These are phyloP conservation scores for Boletus coffeatus DNA, from an alignment of 1,284 basidiomycete species.

Conservation along the genomic window DNA sequence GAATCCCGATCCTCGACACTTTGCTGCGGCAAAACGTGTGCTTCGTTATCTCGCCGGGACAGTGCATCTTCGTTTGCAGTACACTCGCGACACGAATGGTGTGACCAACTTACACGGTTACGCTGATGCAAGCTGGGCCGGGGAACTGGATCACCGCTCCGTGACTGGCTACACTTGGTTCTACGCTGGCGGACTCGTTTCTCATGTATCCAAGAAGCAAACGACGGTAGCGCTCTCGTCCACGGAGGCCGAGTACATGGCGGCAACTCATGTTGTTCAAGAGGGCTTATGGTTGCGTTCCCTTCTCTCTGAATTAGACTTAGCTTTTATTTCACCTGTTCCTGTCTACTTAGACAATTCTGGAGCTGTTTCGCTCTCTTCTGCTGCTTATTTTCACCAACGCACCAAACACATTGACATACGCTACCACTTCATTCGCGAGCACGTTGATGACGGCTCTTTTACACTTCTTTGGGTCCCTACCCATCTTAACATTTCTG, in stretches of 20 bases:
- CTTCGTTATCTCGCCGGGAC: not conserved
- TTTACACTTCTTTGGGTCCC: not conserved
- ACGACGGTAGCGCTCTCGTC: not conserved
- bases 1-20: not conserved
- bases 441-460: not conserved
- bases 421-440: not conserved
- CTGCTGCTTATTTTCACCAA: not conserved
- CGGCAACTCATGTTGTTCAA: not conserved
- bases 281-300: not conserved
- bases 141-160: not conserved
- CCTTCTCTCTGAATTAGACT: not conserved
- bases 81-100: not conserved
- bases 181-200: not conserved
- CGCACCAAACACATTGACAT: not conserved
- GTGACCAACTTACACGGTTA: not conserved
- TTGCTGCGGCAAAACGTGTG: not conserved
- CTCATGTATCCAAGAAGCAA: not conserved
- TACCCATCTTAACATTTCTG: not conserved
- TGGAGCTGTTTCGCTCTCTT: not conserved
- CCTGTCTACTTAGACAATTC: not conserved
- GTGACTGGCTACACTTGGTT: not conserved
- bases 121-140: not conserved
- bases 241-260: slow-evolving; percentile 30
- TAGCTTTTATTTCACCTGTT: not conserved
- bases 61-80: not conserved